A percentile compares a stretch with the other conserved stretches of the same genome.
Evolutionary conservation across 2,329 filamentous ascomycete species (phyloP).

Genomic region (Ophiostoma populinum): DNA sequence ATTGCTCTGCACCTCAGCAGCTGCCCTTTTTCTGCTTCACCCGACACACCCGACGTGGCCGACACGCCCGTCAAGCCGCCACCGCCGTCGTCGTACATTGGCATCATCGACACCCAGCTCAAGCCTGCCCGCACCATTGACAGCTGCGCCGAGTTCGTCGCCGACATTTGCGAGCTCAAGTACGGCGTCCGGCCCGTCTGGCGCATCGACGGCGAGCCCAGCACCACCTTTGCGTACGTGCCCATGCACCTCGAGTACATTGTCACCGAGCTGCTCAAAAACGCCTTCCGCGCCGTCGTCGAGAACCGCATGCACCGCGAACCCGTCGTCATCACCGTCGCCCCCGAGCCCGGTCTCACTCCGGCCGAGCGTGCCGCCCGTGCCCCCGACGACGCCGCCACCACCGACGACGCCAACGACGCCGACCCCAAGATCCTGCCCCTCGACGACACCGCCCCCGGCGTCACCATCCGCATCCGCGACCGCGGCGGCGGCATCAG

Average conservation of each 20-base stretch:
- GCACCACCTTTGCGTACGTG: conserved; percentile 82
- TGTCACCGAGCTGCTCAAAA: conserved; percentile 88
- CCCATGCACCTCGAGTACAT: conserved; percentile 97
- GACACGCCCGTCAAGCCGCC: conserved; percentile 22
- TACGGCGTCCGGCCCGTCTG: conserved; percentile 77
- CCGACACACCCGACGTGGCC: conserved; percentile 30
- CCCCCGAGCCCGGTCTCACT: conserved; percentile 53
- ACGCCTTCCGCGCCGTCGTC: conserved; percentile 84
- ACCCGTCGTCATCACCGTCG: conserved; percentile 83
- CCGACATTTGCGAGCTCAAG: conserved; percentile 90
- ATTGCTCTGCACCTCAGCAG: conserved; percentile 65
- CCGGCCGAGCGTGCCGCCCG: not conserved
- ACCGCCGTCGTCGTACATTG: conserved; percentile 50
- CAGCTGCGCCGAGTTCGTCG: conserved; percentile 75
- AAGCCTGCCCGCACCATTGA: conserved; percentile 68
- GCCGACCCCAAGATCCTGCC: conserved; percentile 28
- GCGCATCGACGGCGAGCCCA: conserved; percentile 67
- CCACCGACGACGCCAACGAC: conserved; percentile 13
- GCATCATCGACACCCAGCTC: conserved; percentile 78
- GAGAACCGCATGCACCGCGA: conserved; percentile 66
- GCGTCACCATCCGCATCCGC: conserved; percentile 86
- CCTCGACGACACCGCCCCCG: conserved; percentile 51
- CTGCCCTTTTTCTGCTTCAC: conserved; percentile 41
- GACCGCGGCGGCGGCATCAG: conserved; percentile 90
- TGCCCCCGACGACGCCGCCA: conserved; percentile 9